Evolutionary conservation across 306 rosid species (phyloP).

Genomic region (Glycyrrhiza uralensis): DNA sequence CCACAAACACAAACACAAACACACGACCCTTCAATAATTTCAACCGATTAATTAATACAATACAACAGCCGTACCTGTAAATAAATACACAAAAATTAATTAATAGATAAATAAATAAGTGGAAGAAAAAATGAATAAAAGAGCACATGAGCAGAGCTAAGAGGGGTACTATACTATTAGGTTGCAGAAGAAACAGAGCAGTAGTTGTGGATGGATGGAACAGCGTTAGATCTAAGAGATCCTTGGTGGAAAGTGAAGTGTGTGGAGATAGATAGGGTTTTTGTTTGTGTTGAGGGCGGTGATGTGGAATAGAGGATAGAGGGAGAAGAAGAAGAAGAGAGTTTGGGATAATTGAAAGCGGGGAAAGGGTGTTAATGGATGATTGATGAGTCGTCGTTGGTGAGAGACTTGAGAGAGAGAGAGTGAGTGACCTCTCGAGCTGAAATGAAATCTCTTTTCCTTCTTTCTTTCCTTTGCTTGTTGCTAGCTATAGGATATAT

Average conservation of each 20-base stretch:
- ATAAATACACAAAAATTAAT: background rate
- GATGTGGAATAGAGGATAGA: background rate
- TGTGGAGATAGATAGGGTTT: constrained; percentile 50
- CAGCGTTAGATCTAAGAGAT: constrained; percentile 78
- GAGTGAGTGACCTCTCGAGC: constrained; percentile 14
- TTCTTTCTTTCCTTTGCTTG: background rate
- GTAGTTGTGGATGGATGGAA: constrained; percentile 46
- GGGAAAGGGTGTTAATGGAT: constrained; percentile 5
- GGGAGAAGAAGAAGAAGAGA: background rate
- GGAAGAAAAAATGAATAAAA: background rate
- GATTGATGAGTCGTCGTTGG: constrained; percentile 22
- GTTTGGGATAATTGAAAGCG: constrained; percentile 13
- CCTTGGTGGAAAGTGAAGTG: constrained; percentile 51
- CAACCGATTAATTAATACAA: no score
- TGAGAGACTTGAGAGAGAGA: background rate
- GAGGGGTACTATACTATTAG: background rate
- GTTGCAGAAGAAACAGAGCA: constrained; percentile 19
- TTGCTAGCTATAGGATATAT: background rate
- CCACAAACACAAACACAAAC: no score
- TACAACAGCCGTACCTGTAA: no score
- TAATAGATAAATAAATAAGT: background rate
- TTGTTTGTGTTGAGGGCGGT: background rate
- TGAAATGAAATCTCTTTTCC: background rate
- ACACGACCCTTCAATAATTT: no score
- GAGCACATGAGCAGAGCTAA: background rate